Conservation (phyloP, 176 grass and related monocot genomes). For the Thinopyrum elongatum region DNA sequence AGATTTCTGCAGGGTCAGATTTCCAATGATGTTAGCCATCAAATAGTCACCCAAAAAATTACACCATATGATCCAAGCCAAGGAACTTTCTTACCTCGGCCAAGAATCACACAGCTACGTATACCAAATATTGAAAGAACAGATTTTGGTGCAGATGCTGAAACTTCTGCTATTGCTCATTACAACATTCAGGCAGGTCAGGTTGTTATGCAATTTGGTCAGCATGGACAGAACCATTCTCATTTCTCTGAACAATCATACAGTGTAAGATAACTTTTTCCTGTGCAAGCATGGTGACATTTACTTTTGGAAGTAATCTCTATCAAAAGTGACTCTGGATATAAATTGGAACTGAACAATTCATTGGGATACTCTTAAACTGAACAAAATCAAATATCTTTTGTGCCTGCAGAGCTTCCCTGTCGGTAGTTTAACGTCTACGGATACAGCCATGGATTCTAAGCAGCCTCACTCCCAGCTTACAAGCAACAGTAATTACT, state of each 20-base stretch:
- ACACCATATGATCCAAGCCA: conserved; percentile 26
- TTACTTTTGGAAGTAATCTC: neutral
- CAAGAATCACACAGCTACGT: conserved; percentile 18
- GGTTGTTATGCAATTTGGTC: conserved; percentile 1
- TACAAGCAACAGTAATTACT: conserved; percentile 30
- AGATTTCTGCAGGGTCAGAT: conserved; percentile 17
- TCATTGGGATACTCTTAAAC: neutral
- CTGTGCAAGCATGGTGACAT: neutral
- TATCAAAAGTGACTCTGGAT: neutral
- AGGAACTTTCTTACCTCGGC: conserved; percentile 4
- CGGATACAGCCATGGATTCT: conserved; percentile 3
- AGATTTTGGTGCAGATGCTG: conserved; percentile 11
- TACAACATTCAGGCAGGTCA: conserved; percentile 18
- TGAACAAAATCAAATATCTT: conserved; percentile 19
- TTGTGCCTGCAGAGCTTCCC: conserved; percentile 21
- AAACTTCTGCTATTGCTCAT: conserved; percentile 3
- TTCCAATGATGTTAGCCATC: conserved; percentile 29
- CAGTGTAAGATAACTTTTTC: conserved; percentile 23
- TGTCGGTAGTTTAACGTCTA: neutral
- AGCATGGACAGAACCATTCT: neutral
- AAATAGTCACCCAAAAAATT: neutral
- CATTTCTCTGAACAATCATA: conserved; percentile 24
- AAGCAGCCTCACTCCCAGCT: conserved; percentile 18
- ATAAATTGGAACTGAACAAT: conserved; percentile 13
- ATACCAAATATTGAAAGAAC: conserved; percentile 30